Conservation (phyloP, 1,139 yeast species). For the Oligophagozyma castellii region DNA sequence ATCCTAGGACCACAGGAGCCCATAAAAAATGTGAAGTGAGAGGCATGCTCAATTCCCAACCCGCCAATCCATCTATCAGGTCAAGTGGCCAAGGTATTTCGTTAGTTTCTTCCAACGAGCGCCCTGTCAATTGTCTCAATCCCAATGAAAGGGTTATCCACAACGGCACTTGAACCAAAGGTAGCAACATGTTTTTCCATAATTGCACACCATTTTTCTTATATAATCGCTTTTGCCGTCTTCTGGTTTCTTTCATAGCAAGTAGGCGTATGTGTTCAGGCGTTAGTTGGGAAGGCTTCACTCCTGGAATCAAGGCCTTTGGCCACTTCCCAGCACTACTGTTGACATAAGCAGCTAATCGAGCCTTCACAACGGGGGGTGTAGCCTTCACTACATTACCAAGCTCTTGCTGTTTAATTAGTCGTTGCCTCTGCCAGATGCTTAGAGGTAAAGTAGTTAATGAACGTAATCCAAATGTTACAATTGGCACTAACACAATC, state of each 20-base stretch:
- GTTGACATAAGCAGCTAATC: conserved; percentile 42
- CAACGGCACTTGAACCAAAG: conserved; percentile 74
- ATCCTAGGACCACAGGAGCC: conserved; percentile 60
- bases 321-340: conserved; percentile 5
- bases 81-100: conserved; percentile 1
- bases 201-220: conserved; percentile 53
- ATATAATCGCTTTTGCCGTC: conserved; percentile 58
- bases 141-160: conserved; percentile 74
- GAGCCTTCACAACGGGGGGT: conserved; percentile 60
- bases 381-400: conserved; percentile 60
- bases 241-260: conserved; percentile 64
- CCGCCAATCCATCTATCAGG: background rate
- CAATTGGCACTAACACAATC: conserved; percentile 66
- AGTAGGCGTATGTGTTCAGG: conserved; percentile 67
- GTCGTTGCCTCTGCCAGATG: conserved; percentile 50
- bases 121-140: conserved; percentile 54
- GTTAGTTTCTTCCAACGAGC: conserved; percentile 10
- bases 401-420: conserved; percentile 56
- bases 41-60: conserved; percentile 25
- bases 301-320: conserved; percentile 6
- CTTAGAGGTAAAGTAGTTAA: conserved; percentile 69
- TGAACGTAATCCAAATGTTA: conserved; percentile 54
- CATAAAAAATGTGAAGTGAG: conserved; percentile 23
- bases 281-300: conserved; percentile 28
- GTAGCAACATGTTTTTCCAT: conserved; percentile 67